A percentile compares a stretch with the other conserved stretches of the same genome.
Conservation (phyloP, 78 protist species). For the Dictyostelium purpureum region DNA sequence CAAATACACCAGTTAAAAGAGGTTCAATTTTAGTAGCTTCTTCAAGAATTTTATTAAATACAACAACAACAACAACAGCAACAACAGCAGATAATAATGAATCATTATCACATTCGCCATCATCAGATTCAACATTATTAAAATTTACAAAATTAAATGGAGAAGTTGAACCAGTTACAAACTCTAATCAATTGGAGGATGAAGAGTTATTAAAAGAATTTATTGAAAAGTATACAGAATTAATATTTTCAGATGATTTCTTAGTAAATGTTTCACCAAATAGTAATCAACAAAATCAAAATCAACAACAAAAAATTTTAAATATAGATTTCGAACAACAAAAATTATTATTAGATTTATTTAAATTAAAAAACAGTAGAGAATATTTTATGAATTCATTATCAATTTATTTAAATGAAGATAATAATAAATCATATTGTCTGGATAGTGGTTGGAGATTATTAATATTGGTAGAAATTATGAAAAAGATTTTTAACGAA, state of each 20-base stretch:
- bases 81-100: too few species aligned
- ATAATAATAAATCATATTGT: background rate
- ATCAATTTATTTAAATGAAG: background rate
- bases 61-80: background rate
- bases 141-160: background rate
- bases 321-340: constrained; percentile 45
- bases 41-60: background rate
- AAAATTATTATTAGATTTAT: constrained; percentile 27
- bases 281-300: background rate
- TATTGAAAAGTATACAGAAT: constrained; percentile 36
- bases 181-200: background rate
- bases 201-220: constrained; percentile 32
- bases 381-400: constrained; percentile 30
- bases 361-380: constrained; percentile 18
- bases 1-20: background rate
- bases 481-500: constrained; percentile 40
- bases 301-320: background rate
- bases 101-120: background rate
- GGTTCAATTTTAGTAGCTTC: background rate
- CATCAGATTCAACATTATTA: background rate
- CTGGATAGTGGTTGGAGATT: constrained; percentile 32
- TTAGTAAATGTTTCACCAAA: background rate
- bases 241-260: constrained; percentile 25
- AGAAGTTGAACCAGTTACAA: background rate
- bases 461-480: constrained; percentile 16